Evolutionary conservation across 169 alveolate species (phyloP).

Genomic region (Plasmodium falciparum): DNA sequence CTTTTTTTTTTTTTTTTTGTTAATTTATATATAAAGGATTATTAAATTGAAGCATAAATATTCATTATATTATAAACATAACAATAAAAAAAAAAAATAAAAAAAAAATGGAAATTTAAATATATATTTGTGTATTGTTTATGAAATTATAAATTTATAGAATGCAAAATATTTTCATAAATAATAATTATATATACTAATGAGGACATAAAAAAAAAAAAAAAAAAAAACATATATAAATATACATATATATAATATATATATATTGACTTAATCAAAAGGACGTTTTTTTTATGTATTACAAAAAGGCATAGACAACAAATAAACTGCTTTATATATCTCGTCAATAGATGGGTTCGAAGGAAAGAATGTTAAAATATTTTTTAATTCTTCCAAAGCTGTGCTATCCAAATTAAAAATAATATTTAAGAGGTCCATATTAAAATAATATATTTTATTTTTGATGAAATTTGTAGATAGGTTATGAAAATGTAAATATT

Average conservation of each 20-base stretch:
- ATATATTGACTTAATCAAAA: background rate
- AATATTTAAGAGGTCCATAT: constrained; percentile 49
- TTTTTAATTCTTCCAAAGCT: constrained; percentile 34
- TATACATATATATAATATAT: background rate
- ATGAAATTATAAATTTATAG: no score
- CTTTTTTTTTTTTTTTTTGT: no score
- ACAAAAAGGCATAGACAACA: constrained; percentile 32
- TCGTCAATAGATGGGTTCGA: constrained; percentile 59
- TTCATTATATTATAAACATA: no score
- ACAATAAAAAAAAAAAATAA: no score
- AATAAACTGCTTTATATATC: constrained; percentile 12
- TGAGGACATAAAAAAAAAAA: background rate
- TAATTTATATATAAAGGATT: no score
- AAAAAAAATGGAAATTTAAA: no score
- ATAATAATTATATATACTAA: no score
- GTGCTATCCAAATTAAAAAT: constrained; percentile 56
- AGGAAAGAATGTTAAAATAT: constrained; percentile 40
- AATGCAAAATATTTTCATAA: no score
- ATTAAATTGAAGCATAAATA: no score
- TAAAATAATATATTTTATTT: constrained; percentile 35
- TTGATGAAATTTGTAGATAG: constrained; percentile 35
- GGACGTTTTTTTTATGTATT: background rate
- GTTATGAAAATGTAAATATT: constrained; percentile 60
- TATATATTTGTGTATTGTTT: no score
- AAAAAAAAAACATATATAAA: background rate